Percentiles rank a stretch among this genome's conserved stretches.
Conservation (phyloP, 371 early-diverging fungal species). For the Lichtheimia ornata region DNA sequence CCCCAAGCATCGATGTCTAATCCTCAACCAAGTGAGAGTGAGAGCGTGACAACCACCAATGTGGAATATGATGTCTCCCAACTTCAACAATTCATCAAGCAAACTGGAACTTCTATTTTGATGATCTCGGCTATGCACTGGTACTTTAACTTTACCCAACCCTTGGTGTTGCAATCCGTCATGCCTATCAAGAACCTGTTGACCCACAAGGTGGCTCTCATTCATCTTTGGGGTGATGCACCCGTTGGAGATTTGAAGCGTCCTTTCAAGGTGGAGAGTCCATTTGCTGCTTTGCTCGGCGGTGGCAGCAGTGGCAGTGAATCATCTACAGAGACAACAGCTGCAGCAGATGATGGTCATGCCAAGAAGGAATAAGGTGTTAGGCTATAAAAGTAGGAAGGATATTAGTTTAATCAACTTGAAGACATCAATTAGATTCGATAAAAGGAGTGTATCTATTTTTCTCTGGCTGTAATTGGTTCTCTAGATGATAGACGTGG, state of each 20-base stretch:
- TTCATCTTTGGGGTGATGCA: conserved; percentile 81
- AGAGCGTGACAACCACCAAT: conserved; percentile 71
- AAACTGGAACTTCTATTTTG: conserved; percentile 65
- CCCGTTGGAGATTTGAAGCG: conserved; percentile 81
- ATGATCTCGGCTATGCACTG: conserved; percentile 84
- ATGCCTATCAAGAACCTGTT: conserved; percentile 77
- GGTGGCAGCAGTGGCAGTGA: conserved; percentile 36
- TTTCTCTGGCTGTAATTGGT: neutral
- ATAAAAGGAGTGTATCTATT: neutral
- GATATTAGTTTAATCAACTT: too few relatives aligned
- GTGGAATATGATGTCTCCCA: conserved; percentile 84
- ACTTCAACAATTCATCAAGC: conserved; percentile 70
- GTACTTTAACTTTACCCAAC: conserved; percentile 89
- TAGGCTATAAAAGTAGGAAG: neutral
- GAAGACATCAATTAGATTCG: too few relatives aligned
- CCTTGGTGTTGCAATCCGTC: conserved; percentile 87
- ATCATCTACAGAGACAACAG: conserved; percentile 36
- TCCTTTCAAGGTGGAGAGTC: conserved; percentile 81
- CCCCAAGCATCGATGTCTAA: conserved; percentile 48
- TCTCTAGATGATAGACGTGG: neutral
- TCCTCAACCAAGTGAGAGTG: conserved; percentile 22
- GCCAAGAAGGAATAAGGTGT: conserved; percentile 47
- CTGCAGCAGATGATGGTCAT: conserved; percentile 36
- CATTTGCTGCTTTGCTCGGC: conserved; percentile 65
- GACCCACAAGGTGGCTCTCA: conserved; percentile 73